Conservation (phyloP, 2,329 filamentous ascomycete species). For the Pseudogymnoascus sp. region DNA sequence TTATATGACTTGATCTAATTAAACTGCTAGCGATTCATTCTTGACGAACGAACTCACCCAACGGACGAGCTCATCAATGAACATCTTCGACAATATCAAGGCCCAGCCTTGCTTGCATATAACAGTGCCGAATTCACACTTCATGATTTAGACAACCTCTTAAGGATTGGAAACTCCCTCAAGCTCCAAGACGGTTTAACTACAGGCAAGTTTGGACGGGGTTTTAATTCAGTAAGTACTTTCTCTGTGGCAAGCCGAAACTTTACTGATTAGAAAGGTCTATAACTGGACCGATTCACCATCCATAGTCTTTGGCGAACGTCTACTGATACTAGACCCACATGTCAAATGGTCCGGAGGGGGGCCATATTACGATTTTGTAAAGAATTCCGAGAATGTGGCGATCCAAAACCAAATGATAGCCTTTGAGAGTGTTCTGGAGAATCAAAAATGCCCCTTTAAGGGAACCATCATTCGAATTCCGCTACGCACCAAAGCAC, state of each 20-base stretch:
- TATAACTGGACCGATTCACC: slow-evolving; percentile 32
- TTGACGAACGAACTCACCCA: slow-evolving; percentile 14
- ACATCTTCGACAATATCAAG: slow-evolving; percentile 26
- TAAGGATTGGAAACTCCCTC: neutral
- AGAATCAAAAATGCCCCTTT: slow-evolving; percentile 15
- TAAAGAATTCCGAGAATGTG: slow-evolving; percentile 16
- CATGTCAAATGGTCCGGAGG: slow-evolving; percentile 10
- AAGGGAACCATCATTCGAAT: slow-evolving; percentile 29
- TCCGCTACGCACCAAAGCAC: slow-evolving; percentile 24
- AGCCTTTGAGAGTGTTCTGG: slow-evolving; percentile 23
- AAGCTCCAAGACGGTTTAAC: neutral
- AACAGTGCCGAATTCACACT: slow-evolving; percentile 27
- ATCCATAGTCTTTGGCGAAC: slow-evolving; percentile 26
- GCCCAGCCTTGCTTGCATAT: slow-evolving; percentile 27
- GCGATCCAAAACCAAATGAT: slow-evolving; percentile 26
- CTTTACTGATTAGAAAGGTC: slow-evolving; percentile 17
- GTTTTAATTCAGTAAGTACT: neutral
- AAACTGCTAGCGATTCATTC: neutral
- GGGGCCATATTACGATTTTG: slow-evolving; percentile 27
- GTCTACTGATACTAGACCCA: slow-evolving; percentile 28
- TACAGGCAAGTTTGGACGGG: neutral
- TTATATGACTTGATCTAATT: slow-evolving; percentile 22
- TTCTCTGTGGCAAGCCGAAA: slow-evolving; percentile 19
- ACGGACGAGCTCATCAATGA: slow-evolving; percentile 20
- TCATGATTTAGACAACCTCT: slow-evolving; percentile 20